Evolutionary conservation across 805 yeast genomes (phyloP).

Genomic region (Zygoascus biomembranicola): DNA sequence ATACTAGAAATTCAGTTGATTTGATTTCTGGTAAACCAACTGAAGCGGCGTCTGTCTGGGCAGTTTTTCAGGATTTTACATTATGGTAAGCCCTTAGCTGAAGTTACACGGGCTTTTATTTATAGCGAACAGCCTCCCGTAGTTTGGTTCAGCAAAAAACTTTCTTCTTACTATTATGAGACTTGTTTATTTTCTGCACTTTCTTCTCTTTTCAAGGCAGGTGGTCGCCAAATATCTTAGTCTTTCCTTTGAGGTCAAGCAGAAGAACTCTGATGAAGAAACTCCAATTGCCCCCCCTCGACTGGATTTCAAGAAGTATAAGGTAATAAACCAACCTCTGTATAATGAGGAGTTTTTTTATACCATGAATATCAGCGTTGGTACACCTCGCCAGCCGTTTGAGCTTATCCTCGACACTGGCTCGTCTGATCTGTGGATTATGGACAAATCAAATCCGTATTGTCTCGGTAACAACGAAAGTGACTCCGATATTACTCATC

Average conservation of each 20-base stretch:
- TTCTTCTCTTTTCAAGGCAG: neutral
- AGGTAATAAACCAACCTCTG: neutral
- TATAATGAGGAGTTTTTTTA: constrained; percentile 30
- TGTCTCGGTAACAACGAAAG: neutral
- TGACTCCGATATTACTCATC: neutral
- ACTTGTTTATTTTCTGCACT: too few relatives aligned
- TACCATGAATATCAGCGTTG: constrained; percentile 46
- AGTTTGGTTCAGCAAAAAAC: too few relatives aligned
- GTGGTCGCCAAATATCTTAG: neutral
- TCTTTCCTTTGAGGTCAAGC: constrained; percentile 12
- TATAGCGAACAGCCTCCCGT: too few relatives aligned
- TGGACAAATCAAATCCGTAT: constrained; percentile 10
- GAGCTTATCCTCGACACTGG: constrained; percentile 42
- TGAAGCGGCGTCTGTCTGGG: too few relatives aligned
- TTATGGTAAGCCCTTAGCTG: too few relatives aligned
- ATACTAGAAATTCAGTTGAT: too few relatives aligned
- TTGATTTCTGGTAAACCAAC: too few relatives aligned
- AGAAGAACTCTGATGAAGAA: constrained; percentile 17
- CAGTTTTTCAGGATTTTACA: too few relatives aligned
- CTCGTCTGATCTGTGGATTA: constrained; percentile 43
- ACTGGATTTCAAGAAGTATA: neutral
- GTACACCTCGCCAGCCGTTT: constrained; percentile 37
- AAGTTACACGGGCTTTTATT: too few relatives aligned
- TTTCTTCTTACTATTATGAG: too few relatives aligned
- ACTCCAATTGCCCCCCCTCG: constrained; percentile 6